Evolutionary conservation across 1,284 basidiomycete genomes (phyloP).

Genomic region (Fistulinella cinereoalba): DNA sequence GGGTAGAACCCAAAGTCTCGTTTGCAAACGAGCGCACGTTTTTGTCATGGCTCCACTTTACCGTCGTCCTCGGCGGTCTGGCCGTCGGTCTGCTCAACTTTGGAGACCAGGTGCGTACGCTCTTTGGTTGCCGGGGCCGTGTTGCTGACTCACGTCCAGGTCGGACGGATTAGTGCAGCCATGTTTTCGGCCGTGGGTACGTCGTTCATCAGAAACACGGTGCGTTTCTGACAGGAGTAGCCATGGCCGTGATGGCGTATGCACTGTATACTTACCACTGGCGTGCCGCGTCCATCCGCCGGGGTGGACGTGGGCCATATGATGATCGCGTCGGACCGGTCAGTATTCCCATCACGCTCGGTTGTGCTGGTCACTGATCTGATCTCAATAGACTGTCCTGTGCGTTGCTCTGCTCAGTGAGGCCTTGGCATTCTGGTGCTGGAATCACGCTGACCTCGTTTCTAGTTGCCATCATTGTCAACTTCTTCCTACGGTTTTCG

Average conservation of each 20-base stretch:
- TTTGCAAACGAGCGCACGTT: constrained; percentile 97
- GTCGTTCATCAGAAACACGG: constrained; percentile 26
- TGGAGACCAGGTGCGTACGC: constrained; percentile 77
- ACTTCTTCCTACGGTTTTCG: constrained; percentile 84
- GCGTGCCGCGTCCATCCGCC: constrained; percentile 91
- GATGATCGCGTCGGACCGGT: constrained; percentile 92
- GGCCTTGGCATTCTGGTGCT: too few species aligned
- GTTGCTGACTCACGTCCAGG: constrained; percentile 40
- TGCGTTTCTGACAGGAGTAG: constrained; percentile 41
- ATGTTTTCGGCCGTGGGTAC: constrained; percentile 90
- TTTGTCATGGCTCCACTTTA: constrained; percentile 95
- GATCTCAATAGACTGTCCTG: constrained; percentile 66
- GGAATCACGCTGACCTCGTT: constrained; percentile 2
- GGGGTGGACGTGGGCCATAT: constrained; percentile 91
- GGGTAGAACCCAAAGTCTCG: constrained; percentile 92
- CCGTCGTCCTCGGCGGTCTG: constrained; percentile 90
- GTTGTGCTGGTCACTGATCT: constrained; percentile 7
- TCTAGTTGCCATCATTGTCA: constrained; percentile 83
- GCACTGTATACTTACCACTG: constrained; percentile 95
- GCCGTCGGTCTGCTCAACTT: constrained; percentile 97
- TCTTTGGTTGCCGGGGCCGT: not conserved
- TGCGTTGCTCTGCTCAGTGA: constrained; percentile 82
- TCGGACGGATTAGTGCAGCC: constrained; percentile 88
- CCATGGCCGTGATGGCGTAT: constrained; percentile 96
- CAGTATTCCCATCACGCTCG: constrained; percentile 32